Percentiles rank a stretch among this genome's conserved stretches.
Evolutionary conservation across 306 rosid species (phyloP).

Genomic region (Prosopis cineraria): DNA sequence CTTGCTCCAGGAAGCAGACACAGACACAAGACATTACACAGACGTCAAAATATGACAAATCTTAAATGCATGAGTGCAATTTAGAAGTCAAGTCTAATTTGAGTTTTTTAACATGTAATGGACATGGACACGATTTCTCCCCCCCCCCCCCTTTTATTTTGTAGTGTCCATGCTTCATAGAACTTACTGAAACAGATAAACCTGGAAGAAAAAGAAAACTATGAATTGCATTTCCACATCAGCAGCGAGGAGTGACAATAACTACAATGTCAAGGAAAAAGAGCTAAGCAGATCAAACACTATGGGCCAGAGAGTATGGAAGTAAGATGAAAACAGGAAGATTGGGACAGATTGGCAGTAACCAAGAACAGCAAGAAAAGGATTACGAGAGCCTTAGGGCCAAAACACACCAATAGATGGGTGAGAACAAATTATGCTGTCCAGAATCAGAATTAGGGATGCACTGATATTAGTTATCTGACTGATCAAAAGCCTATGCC

Average conservation of each 20-base stretch:
- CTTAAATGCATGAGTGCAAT: neutral
- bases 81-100: neutral
- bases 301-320: neutral
- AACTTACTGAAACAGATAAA: neutral
- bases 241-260: neutral
- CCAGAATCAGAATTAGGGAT: neutral
- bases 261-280: neutral
- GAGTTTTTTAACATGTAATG: neutral
- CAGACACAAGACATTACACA: neutral
- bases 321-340: neutral
- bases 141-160: no score
- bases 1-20: neutral
- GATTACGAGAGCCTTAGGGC: neutral
- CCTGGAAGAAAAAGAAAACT: no score
- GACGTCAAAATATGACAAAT: neutral
- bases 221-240: neutral
- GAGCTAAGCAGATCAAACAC: slow-evolving; percentile 19
- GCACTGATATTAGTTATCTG: neutral
- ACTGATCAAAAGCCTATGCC: neutral
- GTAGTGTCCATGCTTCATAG: neutral
- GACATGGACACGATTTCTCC: neutral
- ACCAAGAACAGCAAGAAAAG: neutral
- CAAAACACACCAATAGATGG: neutral
- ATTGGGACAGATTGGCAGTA: slow-evolving; percentile 8
- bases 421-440: neutral